A percentile compares a stretch with the other conserved stretches of the same genome.
Conservation (phyloP, 805 yeast species). For the Jamesozyma lodderae region DNA sequence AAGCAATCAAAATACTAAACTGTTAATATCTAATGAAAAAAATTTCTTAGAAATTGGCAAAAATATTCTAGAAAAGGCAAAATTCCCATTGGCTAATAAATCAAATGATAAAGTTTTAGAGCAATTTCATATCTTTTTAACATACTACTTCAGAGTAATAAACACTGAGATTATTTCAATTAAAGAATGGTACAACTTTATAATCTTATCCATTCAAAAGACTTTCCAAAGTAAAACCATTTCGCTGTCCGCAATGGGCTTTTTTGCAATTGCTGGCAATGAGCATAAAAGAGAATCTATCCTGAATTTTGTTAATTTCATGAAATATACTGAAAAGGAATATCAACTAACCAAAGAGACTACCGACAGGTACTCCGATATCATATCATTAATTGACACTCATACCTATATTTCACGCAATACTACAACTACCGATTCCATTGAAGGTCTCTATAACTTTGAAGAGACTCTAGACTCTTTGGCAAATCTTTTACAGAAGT, state of each 20-base stretch:
- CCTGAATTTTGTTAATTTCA: slow-evolving; percentile 33
- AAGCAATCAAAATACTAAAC: background rate
- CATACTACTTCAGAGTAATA: slow-evolving; percentile 19
- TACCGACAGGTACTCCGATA: slow-evolving; percentile 30
- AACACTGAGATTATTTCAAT: slow-evolving; percentile 1
- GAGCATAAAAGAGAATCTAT: slow-evolving; percentile 20
- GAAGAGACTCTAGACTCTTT: slow-evolving; percentile 8
- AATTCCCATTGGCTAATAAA: slow-evolving; percentile 40
- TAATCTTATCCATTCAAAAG: slow-evolving; percentile 31
- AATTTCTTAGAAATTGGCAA: slow-evolving; percentile 13
- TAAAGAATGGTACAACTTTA: slow-evolving; percentile 17
- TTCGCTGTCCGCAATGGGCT: slow-evolving; percentile 31
- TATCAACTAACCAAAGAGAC: slow-evolving; percentile 19
- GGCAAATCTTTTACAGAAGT: slow-evolving; percentile 6
- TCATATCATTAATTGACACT: slow-evolving; percentile 28
- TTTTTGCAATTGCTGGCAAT: slow-evolving; percentile 15
- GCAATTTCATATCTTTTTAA: slow-evolving; percentile 26
- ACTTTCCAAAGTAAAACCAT: slow-evolving; percentile 39
- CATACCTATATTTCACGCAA: slow-evolving; percentile 18
- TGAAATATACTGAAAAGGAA: slow-evolving; percentile 34
- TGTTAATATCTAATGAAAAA: slow-evolving; percentile 7
- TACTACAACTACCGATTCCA: slow-evolving; percentile 5
- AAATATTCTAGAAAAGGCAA: slow-evolving; percentile 17
- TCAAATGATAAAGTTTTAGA: slow-evolving; percentile 24
- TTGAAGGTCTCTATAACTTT: slow-evolving; percentile 15